Percentiles rank a stretch among this genome's conserved stretches.
These are phyloP conservation scores for Zea mays DNA, from an alignment of 176 grass and related monocot species.

Conservation along the genomic window DNA sequence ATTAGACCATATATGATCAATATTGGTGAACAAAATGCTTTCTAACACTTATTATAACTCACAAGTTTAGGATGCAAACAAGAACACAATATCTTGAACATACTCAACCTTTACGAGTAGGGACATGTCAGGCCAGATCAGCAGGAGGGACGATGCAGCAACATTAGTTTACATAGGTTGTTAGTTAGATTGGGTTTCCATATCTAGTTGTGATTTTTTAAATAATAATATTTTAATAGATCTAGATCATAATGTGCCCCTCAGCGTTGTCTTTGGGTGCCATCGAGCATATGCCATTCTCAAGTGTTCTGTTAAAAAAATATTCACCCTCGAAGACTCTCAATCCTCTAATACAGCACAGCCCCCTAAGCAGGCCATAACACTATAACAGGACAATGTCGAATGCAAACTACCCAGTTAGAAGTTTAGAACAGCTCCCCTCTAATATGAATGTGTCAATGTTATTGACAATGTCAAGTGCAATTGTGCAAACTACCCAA, in stretches of 20 bases:
- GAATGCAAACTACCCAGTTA: too few species aligned
- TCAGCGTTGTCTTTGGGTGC: neutral
- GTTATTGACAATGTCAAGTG: too few species aligned
- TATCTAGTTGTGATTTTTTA: neutral
- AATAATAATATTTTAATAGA: neutral
- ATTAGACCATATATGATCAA: slow-evolving; percentile 9
- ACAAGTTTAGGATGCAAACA: neutral
- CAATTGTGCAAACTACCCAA: neutral
- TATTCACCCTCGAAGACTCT: too few species aligned
- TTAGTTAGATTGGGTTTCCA: neutral
- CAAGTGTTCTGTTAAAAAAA: too few species aligned
- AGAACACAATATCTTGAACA: neutral
- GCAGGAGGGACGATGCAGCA: neutral
- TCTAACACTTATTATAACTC: slow-evolving; percentile 9
- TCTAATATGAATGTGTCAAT: too few species aligned
- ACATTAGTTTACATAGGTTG: neutral
- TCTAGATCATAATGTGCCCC: neutral
- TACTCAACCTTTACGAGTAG: neutral
- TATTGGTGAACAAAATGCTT: slow-evolving; percentile 11
- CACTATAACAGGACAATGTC: neutral
- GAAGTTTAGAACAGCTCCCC: too few species aligned
- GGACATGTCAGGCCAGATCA: neutral
- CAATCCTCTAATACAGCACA: neutral
- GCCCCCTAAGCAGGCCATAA: too few species aligned
- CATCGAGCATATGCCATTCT: neutral